Conservation (phyloP, 208 protist species). For the Porcisia hertigi region DNA sequence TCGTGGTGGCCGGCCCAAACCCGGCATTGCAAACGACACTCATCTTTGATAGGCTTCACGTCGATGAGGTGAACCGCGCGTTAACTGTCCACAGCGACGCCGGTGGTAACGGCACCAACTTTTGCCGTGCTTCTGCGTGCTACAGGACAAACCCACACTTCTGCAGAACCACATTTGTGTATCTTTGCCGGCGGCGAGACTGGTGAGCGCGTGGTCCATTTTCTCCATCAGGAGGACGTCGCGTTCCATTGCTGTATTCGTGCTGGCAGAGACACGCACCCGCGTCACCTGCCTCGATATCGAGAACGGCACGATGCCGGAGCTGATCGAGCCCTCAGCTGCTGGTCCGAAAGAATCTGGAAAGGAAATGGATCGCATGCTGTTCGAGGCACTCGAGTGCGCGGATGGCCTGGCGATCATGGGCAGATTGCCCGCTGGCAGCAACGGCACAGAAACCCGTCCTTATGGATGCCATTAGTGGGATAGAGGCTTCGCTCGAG, state of each 20-base stretch:
- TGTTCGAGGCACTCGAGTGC: slow-evolving; percentile 14
- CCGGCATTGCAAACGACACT: slow-evolving; percentile 44
- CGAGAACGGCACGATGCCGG: slow-evolving; percentile 34
- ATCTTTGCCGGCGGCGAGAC: slow-evolving; percentile 36
- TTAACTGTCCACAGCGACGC: slow-evolving; percentile 25
- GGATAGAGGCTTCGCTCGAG: slow-evolving; percentile 29
- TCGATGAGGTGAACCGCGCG: slow-evolving; percentile 39
- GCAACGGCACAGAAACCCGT: slow-evolving; percentile 29
- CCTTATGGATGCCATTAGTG: slow-evolving; percentile 43
- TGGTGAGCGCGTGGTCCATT: slow-evolving; percentile 23
- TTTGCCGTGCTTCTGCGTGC: slow-evolving; percentile 34
- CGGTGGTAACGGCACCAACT: slow-evolving; percentile 47
- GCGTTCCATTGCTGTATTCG: slow-evolving; percentile 11
- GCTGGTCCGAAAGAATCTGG: slow-evolving; percentile 27
- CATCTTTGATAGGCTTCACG: slow-evolving; percentile 26
- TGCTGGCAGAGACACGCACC: slow-evolving; percentile 34
- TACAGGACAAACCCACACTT: slow-evolving; percentile 18
- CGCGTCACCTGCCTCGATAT: slow-evolving; percentile 40
- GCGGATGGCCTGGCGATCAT: slow-evolving; percentile 35
- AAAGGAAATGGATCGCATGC: slow-evolving; percentile 19
- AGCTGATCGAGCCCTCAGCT: slow-evolving; percentile 41
- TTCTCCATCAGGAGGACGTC: slow-evolving; percentile 31
- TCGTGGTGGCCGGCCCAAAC: slow-evolving; percentile 38
- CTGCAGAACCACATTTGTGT: slow-evolving; percentile 20
- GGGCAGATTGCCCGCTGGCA: slow-evolving; percentile 35